Conservation (phyloP, 306 rosid species). For the Cicer yamashitae region DNA sequence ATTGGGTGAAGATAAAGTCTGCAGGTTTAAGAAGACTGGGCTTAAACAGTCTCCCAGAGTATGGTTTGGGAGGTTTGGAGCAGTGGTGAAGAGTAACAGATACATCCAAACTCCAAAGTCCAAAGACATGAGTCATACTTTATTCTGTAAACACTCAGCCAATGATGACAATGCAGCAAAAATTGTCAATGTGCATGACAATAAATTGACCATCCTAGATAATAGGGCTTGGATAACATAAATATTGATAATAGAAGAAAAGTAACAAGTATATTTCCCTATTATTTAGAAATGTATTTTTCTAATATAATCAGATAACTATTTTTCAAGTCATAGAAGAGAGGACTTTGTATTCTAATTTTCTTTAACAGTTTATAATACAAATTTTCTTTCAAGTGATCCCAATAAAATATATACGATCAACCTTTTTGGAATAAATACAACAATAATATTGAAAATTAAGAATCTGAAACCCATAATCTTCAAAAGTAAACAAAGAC, state of each 20-base stretch:
- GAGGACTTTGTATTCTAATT: background rate
- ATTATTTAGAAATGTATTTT: background rate
- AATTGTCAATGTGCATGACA: background rate
- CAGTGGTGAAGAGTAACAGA: no score
- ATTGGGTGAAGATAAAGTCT: no score
- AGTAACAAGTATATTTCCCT: background rate
- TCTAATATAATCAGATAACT: background rate
- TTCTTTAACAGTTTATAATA: background rate
- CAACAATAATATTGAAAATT: background rate
- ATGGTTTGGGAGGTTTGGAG: no score
- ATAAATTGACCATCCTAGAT: background rate
- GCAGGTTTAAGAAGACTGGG: no score
- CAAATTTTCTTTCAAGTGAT: constrained; percentile 19
- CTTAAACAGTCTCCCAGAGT: no score
- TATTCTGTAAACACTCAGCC: background rate
- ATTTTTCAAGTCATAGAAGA: background rate
- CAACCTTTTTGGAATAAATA: constrained; percentile 16
- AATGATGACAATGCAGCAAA: background rate
- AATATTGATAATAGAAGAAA: background rate
- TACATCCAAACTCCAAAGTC: background rate
- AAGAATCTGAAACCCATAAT: constrained; percentile 24
- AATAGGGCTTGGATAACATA: background rate
- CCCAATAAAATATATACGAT: background rate
- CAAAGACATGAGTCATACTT: background rate
- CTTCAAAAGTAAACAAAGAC: constrained; percentile 12